phyloP scores from a whole-genome alignment of 2,329 filamentous ascomycete genomes.

The Diaporthe australafricana region DNA sequence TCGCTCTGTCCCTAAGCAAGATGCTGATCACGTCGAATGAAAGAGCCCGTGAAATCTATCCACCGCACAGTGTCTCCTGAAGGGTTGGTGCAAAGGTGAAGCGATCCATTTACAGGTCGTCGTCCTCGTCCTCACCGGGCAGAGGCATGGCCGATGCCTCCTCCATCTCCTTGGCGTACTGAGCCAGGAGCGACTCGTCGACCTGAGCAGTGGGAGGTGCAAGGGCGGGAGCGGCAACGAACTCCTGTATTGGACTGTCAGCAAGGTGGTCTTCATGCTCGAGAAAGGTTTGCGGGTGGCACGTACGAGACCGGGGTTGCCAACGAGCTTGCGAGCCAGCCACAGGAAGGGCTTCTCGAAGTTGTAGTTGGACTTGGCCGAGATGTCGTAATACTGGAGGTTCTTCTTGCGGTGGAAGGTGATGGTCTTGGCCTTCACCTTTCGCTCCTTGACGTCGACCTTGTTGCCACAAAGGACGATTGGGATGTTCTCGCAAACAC shows the following conservation, averaged over 20 bases:
- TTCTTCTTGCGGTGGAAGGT: slow-evolving; percentile 99
- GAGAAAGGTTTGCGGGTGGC: slow-evolving; percentile 8
- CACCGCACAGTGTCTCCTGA: slow-evolving; percentile 33
- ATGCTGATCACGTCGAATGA: slow-evolving; percentile 36
- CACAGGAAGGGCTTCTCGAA: slow-evolving; percentile 99
- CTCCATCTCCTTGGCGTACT: slow-evolving; percentile 92
- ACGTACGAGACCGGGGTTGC: slow-evolving; percentile 86
- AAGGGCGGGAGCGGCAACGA: slow-evolving; percentile 94
- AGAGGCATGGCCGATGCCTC: slow-evolving; percentile 85
- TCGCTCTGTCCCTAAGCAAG: slow-evolving; percentile 39
- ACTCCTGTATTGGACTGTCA: slow-evolving; percentile 74
- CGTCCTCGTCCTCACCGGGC: slow-evolving; percentile 92
- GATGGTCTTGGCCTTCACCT: slow-evolving; percentile 99
- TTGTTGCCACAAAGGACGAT: slow-evolving; percentile 99
- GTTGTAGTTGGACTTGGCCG: slow-evolving; percentile 99
- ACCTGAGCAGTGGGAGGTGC: slow-evolving; percentile 93
- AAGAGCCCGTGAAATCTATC: slow-evolving; percentile 38
- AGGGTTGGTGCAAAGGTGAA: slow-evolving; percentile 13
- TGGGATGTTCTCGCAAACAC: slow-evolving; percentile 98
- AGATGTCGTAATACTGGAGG: slow-evolving; percentile 99
- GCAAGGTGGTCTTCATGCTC: slow-evolving; percentile 15
- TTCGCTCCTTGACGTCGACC: slow-evolving; percentile 99
- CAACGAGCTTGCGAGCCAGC: slow-evolving; percentile 98
- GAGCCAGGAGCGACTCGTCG: slow-evolving; percentile 82
- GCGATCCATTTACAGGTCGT: slow-evolving; percentile 64